A percentile compares a stretch with the other conserved stretches of the same genome.
Conservation (phyloP, 305 asterid species). For the Rubia tinctorum region DNA sequence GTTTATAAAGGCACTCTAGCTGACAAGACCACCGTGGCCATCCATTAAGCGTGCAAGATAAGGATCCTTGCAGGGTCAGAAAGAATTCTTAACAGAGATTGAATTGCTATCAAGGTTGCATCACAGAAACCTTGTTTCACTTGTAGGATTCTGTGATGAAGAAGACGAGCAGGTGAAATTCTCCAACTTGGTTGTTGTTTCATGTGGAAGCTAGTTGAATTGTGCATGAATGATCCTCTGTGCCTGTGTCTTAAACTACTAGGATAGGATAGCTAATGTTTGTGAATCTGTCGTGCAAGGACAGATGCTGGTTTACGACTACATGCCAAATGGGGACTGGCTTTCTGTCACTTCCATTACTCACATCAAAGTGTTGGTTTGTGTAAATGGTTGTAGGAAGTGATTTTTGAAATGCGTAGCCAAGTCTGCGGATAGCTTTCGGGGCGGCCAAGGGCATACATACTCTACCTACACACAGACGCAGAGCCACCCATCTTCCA, state of each 20-base stretch:
- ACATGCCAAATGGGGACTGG: constrained; percentile 54
- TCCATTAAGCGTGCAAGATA: constrained; percentile 48
- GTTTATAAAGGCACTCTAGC: constrained; percentile 38
- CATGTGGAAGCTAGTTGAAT: neutral
- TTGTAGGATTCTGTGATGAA: constrained; percentile 43
- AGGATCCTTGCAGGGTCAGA: constrained; percentile 48
- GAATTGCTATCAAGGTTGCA: constrained; percentile 47
- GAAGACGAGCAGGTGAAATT: constrained; percentile 38
- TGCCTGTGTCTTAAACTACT: neutral
- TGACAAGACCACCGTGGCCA: constrained; percentile 36
- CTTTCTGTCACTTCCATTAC: constrained; percentile 30
- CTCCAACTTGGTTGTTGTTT: neutral
- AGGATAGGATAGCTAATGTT: neutral
- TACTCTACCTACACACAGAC: constrained; percentile 88
- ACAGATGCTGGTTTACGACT: constrained; percentile 50
- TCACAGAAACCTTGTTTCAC: constrained; percentile 48
- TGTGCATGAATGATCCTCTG: neutral
- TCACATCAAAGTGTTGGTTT: neutral
- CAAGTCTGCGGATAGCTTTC: constrained; percentile 57
- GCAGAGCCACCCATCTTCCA: constrained; percentile 91
- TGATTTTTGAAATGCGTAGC: constrained; percentile 28
- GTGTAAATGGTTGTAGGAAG: neutral
- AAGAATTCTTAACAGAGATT: constrained; percentile 50
- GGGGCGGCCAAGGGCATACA: constrained; percentile 85
- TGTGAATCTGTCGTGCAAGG: neutral